Evolutionary conservation across 2,329 filamentous ascomycete genomes (phyloP).

Genomic region (Xylariaceae sp.): DNA sequence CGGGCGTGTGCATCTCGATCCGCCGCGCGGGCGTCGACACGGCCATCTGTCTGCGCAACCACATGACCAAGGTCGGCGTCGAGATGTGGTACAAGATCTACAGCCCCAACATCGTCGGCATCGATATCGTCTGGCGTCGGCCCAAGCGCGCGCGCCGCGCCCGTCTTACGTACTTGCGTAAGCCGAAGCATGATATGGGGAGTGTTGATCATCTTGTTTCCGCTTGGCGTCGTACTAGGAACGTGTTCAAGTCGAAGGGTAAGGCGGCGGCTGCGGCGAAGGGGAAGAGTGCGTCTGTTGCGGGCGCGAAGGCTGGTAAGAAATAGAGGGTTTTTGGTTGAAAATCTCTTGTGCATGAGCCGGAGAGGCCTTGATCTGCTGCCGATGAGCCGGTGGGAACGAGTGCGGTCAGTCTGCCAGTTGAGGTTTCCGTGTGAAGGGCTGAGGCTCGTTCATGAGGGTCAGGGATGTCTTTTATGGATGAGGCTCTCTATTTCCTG

Average conservation of each 20-base stretch:
- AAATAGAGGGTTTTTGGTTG: conserved; percentile 1
- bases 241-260: conserved; percentile 34
- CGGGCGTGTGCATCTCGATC: conserved; percentile 83
- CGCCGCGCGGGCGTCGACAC: conserved; percentile 85
- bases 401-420: background rate
- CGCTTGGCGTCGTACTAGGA: conserved; percentile 46
- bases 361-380: background rate
- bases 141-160: conserved; percentile 82
- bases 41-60: conserved; percentile 77
- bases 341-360: background rate
- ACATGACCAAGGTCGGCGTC: conserved; percentile 79
- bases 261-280: conserved; percentile 2
- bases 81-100: conserved; percentile 99
- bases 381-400: too few species aligned
- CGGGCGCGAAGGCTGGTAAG: conserved; percentile 7
- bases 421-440: too few species aligned
- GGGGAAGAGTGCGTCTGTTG: background rate
- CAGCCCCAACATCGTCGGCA: conserved; percentile 78
- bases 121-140: conserved; percentile 87
- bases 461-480: too few species aligned
- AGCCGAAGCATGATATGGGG: conserved; percentile 81
- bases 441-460: too few species aligned
- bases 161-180: conserved; percentile 83
- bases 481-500: too few species aligned
- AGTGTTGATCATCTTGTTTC: conserved; percentile 75